Base-by-base conservation (phyloP, 768 basidiomycete genomes). In the Tricholoma sp. region DNA sequence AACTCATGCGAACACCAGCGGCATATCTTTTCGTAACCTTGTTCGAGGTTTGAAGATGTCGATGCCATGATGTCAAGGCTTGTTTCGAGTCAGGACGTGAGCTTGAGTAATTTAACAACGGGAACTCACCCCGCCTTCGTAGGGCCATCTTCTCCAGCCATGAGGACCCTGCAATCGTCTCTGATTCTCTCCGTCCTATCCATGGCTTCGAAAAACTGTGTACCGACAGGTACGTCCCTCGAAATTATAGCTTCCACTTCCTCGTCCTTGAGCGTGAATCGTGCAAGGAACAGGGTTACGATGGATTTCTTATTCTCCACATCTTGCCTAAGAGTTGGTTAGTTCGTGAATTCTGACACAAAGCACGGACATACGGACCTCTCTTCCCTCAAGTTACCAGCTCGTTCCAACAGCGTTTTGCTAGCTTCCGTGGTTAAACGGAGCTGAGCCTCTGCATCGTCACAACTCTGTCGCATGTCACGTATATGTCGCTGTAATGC, bases 31-130 rank as follows among this genome's bases (percentile, higher is more conserved):
- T 91, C 85, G 71, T 91, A 95, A 2, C 87, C 95, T 61, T 89
- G 85, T 67, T 98, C 94, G 46, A 98, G 83, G 59, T 91, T 81
- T 8, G 84, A 77, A 0, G 88, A 85, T 0, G 92, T 97, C 7
- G 84, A 76, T 0, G 87, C 75, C 84, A 98, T 92, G 58, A 98
- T 92, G 65, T 98, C 96, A 46, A 91, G 72, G 3, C 95, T 97
- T 61, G 16, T 8, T 34, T 27, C 9, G 5, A 39, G 58, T 31
- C 56, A 27, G 54, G 34, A 37, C 52, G 12, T 7, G n/a, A 12
- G 31, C 24, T 10, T n/a, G 31, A 6, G 4, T 19, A 14, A 5
- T 7, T 39, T 10, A 10, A 16, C 41, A 24, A 47, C 37, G 8
- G 24, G 31, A n/a, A 65, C 78, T 39, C 59, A 91, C 89, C 89